A percentile compares a stretch with the other conserved stretches of the same genome.
These are phyloP conservation scores for Orbilia ellipsospora DNA, from an alignment of 2,329 filamentous ascomycete genomes.

Conservation along the genomic window DNA sequence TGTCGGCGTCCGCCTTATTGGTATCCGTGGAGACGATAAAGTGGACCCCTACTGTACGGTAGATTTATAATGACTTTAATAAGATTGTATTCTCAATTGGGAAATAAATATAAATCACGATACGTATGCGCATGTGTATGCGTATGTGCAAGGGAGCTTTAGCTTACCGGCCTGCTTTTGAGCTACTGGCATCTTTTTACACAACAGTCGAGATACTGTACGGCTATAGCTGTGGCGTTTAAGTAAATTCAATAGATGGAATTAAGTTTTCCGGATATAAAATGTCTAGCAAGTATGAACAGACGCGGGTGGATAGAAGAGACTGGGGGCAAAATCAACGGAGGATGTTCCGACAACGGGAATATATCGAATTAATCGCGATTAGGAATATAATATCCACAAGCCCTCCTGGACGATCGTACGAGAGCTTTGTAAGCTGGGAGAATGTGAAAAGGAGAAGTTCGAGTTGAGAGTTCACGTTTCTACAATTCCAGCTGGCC, in stretches of 20 bases:
- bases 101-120: slow-evolving; percentile 19
- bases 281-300: too few relatives aligned
- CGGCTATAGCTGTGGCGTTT: too few relatives aligned
- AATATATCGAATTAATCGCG: too few relatives aligned
- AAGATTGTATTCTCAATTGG: neutral
- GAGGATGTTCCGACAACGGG: neutral
- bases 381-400: too few relatives aligned
- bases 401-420: neutral
- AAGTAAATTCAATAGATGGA: too few relatives aligned
- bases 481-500: too few relatives aligned
- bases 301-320: too few relatives aligned
- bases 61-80: neutral
- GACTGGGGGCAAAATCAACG: neutral
- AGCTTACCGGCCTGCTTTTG: slow-evolving; percentile 37
- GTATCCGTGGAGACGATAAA: slow-evolving; percentile 60
- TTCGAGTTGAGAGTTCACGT: neutral
- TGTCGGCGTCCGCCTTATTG: slow-evolving; percentile 60
- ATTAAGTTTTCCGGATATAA: too few relatives aligned
- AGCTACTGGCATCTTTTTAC: slow-evolving; percentile 22
- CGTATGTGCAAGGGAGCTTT: slow-evolving; percentile 5
- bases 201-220: neutral
- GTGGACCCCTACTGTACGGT: slow-evolving; percentile 52
- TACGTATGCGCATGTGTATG: neutral
- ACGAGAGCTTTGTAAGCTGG: slow-evolving; percentile 4
- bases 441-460: slow-evolving; percentile 1